Base-by-base conservation (phyloP, 257 asterid genomes). In the Prunella vulgaris region DNA sequence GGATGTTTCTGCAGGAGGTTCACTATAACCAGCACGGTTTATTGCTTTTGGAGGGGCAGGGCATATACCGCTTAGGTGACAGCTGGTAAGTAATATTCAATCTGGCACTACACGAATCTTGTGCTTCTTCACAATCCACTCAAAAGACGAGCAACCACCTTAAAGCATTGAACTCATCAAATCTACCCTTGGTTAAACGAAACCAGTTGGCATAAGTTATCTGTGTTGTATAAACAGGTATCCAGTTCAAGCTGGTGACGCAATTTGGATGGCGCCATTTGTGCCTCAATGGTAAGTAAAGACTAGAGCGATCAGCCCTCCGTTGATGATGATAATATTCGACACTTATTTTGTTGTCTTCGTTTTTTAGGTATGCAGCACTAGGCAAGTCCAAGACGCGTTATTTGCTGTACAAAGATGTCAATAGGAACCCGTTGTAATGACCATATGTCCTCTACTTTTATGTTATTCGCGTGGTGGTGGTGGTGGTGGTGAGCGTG, bases 201-300 rank as follows among this genome's bases (percentile, higher is more conserved):
- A 14, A 46, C n/a, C n/a, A n/a, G n/a, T n/a, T 42, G 49, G 20
- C 15, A 10, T 20, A 28, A 10, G 18, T 15, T 7, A 33, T 17
- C 17, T 24, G 58, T 68, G 62, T 74, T 74, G 65, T 74, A 35
- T 67, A 68, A 46, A 73, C 78, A 93, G 98, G 98, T 94, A 91
- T 68, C 99, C 99, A 21, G 90, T 94, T 78, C 84, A 91, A 85
- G 84, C 97, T 3, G 99, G 99, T 8, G 99, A 94, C 77, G 74
- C 85, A 20, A 94, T 94, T 72, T 94, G 97, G 99, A 91, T 90
- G 99, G 96, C 99, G 0, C 97, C 99, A 1, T 93, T 93, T 76
- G 96, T 90, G 63, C 96, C 99, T 74, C 99, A 93, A 40, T 94
- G 97, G 97, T 93, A 78, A 82, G 95, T 73, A 10, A 66, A 58